Evolutionary conservation across 2,329 filamentous ascomycete species (phyloP).

Genomic region (Falciphora oryzae): DNA sequence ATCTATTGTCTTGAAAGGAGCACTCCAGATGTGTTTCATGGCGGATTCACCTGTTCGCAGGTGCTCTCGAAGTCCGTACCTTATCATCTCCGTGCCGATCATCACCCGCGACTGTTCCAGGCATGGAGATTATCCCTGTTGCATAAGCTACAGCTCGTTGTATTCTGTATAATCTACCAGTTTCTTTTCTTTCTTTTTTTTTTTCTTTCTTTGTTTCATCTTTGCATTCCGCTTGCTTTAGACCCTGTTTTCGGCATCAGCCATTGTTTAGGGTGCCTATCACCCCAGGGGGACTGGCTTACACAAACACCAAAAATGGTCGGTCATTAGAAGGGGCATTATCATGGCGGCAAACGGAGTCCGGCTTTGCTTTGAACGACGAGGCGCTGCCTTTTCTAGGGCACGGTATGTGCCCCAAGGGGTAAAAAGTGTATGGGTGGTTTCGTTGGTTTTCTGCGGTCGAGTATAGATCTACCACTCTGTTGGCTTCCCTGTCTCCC

Average conservation of each 20-base stretch:
- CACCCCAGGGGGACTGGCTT: background rate
- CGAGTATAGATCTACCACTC: background rate
- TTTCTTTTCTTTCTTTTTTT: background rate
- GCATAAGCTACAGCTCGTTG: background rate
- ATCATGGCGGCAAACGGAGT: background rate
- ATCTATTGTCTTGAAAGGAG: constrained; percentile 55
- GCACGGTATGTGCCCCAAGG: background rate
- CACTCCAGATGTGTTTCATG: background rate
- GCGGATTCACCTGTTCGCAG: background rate
- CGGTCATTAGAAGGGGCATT: background rate
- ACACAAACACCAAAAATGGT: background rate
- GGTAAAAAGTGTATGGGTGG: background rate
- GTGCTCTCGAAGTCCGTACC: background rate
- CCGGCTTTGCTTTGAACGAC: background rate
- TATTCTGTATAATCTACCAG: background rate
- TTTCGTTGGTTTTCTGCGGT: background rate
- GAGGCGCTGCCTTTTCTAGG: background rate
- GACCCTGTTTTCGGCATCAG: constrained; percentile 2
- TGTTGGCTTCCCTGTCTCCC: too few relatives aligned
- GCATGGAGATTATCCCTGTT: background rate
- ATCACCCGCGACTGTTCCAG: background rate
- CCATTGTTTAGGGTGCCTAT: background rate
- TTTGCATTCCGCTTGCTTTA: background rate
- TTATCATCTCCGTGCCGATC: background rate
- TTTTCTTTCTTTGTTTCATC: background rate